Conservation (phyloP, 805 yeast genomes). For the Schwanniomyces occidentalis region DNA sequence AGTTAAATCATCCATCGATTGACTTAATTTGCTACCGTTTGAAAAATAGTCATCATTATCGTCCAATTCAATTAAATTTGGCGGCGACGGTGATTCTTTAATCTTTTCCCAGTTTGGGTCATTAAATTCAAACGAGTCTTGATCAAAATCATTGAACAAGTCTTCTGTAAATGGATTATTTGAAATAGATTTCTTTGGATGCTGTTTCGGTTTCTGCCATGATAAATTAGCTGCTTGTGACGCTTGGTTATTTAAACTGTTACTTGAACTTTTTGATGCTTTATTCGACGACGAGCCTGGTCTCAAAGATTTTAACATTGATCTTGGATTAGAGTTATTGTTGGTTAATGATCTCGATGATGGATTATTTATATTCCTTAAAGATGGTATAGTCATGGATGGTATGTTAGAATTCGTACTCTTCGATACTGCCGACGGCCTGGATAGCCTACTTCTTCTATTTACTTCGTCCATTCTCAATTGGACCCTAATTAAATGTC, state of each 20-base stretch:
- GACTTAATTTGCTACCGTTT: slow-evolving; percentile 8
- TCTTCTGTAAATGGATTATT: slow-evolving; percentile 14
- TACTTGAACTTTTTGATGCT: slow-evolving; percentile 12
- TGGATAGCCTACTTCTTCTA: slow-evolving; percentile 19
- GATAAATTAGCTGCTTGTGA: slow-evolving; percentile 30
- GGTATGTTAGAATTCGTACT: slow-evolving; percentile 8
- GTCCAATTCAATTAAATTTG: slow-evolving; percentile 74
- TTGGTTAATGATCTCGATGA: slow-evolving; percentile 9
- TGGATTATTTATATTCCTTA: slow-evolving; percentile 14
- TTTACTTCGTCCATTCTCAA: slow-evolving; percentile 38
- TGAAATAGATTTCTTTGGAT: slow-evolving; percentile 4
- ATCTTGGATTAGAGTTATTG: slow-evolving; percentile 15
- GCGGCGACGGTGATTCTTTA: slow-evolving; percentile 23
- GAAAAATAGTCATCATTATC: slow-evolving; percentile 38
- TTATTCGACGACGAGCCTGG: slow-evolving; percentile 10
- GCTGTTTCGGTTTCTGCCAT: slow-evolving; percentile 32
- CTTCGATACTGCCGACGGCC: slow-evolving; percentile 12
- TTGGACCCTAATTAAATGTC: slow-evolving; percentile 42
- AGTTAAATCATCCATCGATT: slow-evolving; percentile 23
- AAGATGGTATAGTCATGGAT: slow-evolving; percentile 27
- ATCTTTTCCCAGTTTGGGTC: slow-evolving; percentile 28
- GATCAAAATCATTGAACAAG: slow-evolving; percentile 42
- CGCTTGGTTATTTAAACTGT: slow-evolving; percentile 17
- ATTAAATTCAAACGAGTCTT: slow-evolving; percentile 25
- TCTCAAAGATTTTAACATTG: slow-evolving; percentile 35